Conservation (phyloP, 305 asterid genomes). For the Fraxinus velutina region DNA sequence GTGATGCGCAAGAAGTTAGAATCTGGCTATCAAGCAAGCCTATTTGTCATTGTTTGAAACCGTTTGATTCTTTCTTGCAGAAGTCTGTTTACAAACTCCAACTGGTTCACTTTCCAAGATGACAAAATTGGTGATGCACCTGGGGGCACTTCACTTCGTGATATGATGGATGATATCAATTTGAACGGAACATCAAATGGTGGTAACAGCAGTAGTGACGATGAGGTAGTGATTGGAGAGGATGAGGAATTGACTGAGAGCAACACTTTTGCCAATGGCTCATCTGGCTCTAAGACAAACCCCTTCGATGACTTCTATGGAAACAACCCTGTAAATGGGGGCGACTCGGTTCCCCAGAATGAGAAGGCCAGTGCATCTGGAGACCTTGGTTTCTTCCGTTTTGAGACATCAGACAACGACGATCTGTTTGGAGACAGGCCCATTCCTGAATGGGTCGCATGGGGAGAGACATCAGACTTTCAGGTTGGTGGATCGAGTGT, state of each 20-base stretch:
- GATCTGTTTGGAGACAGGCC: conserved; percentile 79
- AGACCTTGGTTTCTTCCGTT: conserved; percentile 51
- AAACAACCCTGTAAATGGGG: conserved; percentile 30
- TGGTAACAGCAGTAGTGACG: conserved; percentile 60
- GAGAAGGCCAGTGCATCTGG: conserved; percentile 37
- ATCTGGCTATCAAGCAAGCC: not conserved
- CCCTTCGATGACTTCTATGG: conserved; percentile 29
- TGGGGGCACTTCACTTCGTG: conserved; percentile 50
- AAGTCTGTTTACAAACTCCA: conserved; percentile 94
- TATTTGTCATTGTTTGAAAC: conserved; percentile 22
- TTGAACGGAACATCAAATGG: conserved; percentile 52
- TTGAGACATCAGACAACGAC: conserved; percentile 65
- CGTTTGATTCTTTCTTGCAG: conserved; percentile 33
- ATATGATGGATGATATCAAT: conserved; percentile 59
- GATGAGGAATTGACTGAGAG: conserved; percentile 53
- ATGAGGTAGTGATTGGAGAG: conserved; percentile 87
- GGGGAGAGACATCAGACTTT: conserved; percentile 69
- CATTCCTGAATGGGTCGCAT: conserved; percentile 90
- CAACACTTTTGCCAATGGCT: conserved; percentile 37
- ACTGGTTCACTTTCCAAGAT: conserved; percentile 98
- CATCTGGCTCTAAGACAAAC: conserved; percentile 31
- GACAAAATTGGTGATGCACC: conserved; percentile 50
- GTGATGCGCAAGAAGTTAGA: not conserved
- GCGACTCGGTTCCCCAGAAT: conserved; percentile 21
- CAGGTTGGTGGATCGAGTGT: conserved; percentile 57